Evolutionary conservation across 805 yeast genomes (phyloP), one percentile per base, ranked within the genome.

Genomic region (Candida glaebosa): DNA sequence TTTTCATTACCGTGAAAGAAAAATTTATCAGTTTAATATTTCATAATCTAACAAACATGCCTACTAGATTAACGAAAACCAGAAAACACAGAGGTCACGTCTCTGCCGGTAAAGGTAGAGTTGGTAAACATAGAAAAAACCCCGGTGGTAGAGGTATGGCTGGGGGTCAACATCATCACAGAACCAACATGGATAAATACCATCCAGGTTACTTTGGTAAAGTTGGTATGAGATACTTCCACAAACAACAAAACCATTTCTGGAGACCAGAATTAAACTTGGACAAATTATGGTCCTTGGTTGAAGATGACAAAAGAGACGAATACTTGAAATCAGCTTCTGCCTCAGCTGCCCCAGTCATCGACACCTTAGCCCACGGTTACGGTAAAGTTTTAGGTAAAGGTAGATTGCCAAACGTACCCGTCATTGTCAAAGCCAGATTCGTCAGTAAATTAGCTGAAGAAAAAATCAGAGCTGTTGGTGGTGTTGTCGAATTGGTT

Each of bases 131-230:
- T 95, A 90, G 99, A 89, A 93, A 93, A 96, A 93, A 87, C 68
- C 97, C 99, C 60, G 99, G 99, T 93, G 99, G 99, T 81, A 90
- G 98, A 80, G 99, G 99, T 93, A 91, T 79, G 90, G 99, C 99
- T 73, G 99, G 99, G 91, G 99, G 99, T 88, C 91, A 81, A 79
- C 98, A 91, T 78, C 99, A 93, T 79, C 99, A 93, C 96, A 88
- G 99, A 84, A 90, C 93, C 75, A 93, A 93, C 83, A 77, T 93
- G 81, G 99, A 93, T 77, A 93, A 91, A 79, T 93, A 87, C 96
- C 99, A 93, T 78, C 99, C 99, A 69, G 99, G 99, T 89, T 93
- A 93, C 91, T 93, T 93, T 80, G 99, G 99, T 87, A 95, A 93
- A 82, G 98, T 93, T 73, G 99, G 99, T 90, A 91, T 91, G 97